Evolutionary conservation across 331 rosid genomes (phyloP).

Genomic region (Arachis monticola): DNA sequence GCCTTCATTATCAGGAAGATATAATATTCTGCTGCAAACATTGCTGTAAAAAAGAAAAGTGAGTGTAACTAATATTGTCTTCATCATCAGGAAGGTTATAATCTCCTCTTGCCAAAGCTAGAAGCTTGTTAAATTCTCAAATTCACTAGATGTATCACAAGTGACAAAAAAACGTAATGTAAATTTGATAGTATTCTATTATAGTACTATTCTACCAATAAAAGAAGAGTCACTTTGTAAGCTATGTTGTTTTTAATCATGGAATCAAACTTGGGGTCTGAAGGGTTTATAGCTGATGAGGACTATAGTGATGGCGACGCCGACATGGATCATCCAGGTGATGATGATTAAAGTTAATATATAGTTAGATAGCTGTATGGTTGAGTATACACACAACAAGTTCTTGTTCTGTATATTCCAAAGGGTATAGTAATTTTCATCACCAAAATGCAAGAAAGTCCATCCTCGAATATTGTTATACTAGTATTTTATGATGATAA

Average conservation of each 20-base stretch:
- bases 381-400: no score
- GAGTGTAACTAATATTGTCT: constrained; percentile 7
- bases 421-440: no score
- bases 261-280: not conserved
- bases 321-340: no score
- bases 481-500: no score
- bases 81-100: no score
- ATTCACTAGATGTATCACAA: not conserved
- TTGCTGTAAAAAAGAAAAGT: not conserved
- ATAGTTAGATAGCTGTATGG: no score
- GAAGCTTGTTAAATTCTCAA: not conserved
- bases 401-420: no score
- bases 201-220: not conserved
- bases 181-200: not conserved
- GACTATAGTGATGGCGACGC: no score
- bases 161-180: not conserved
- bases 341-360: no score
- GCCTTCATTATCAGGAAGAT: not conserved
- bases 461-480: no score
- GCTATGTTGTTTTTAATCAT: not conserved
- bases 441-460: no score
- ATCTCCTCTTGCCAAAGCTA: not conserved
- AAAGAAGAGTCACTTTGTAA: not conserved
- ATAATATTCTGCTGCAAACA: constrained; percentile 12
- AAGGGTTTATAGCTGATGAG: not conserved